Evolutionary conservation across 2,329 filamentous ascomycete genomes (phyloP).

Genomic region (Neonectria sp.): DNA sequence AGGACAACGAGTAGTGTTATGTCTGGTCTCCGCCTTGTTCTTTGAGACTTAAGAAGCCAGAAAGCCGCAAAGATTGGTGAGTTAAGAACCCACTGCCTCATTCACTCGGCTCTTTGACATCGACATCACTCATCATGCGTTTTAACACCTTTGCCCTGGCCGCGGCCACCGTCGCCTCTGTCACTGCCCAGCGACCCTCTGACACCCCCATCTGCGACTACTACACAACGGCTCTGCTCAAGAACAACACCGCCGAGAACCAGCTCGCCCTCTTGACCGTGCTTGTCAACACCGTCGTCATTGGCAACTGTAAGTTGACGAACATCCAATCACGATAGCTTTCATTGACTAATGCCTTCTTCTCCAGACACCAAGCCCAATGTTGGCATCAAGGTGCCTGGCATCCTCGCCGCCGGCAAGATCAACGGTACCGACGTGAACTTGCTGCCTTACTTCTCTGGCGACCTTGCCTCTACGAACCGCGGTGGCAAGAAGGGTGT

Average conservation of each 20-base stretch:
- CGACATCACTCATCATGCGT: slow-evolving; percentile 42
- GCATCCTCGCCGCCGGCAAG: slow-evolving; percentile 68
- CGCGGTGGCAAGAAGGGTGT: slow-evolving; percentile 59
- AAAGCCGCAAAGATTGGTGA: neutral
- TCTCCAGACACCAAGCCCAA: slow-evolving; percentile 67
- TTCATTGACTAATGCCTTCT: neutral
- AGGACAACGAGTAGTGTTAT: neutral
- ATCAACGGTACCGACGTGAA: slow-evolving; percentile 68
- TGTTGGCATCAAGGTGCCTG: slow-evolving; percentile 66
- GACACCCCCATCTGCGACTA: slow-evolving; percentile 73
- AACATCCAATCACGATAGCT: neutral
- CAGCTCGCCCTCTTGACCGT: slow-evolving; percentile 70
- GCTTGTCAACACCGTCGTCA: slow-evolving; percentile 74
- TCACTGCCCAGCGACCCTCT: slow-evolving; percentile 61
- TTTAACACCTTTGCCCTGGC: slow-evolving; percentile 41
- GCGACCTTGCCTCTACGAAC: slow-evolving; percentile 68
- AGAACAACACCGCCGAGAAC: slow-evolving; percentile 71
- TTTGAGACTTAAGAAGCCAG: neutral
- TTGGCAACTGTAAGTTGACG: slow-evolving; percentile 68
- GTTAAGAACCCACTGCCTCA: neutral
- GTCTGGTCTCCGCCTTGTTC: neutral
- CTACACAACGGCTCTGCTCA: slow-evolving; percentile 73
- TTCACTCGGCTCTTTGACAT: neutral
- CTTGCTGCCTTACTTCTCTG: slow-evolving; percentile 73
- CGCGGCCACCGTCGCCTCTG: slow-evolving; percentile 38